phyloP scores from a whole-genome alignment of 345 rosid species.

The Melastoma malabathricum region DNA sequence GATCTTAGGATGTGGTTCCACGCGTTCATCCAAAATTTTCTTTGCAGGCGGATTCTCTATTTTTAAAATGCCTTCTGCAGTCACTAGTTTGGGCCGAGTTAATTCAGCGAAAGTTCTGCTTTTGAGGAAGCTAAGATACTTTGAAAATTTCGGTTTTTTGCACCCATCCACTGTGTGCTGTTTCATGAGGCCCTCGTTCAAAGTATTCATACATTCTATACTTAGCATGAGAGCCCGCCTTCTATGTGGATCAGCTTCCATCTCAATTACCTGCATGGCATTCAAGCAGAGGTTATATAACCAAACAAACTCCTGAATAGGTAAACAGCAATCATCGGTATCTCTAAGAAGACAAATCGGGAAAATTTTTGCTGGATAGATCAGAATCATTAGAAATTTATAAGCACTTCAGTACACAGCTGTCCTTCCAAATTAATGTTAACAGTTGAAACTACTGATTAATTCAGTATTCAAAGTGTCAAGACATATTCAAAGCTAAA shows the following conservation, averaged over 20 bases:
- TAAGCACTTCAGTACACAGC: too few species aligned
- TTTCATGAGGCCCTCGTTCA: constrained; percentile 78
- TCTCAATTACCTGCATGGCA: constrained; percentile 39
- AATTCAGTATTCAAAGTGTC: too few species aligned
- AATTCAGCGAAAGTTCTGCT: constrained; percentile 81
- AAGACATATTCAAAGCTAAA: too few species aligned
- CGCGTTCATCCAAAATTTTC: constrained; percentile 26
- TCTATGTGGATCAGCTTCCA: constrained; percentile 53
- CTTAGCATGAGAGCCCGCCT: constrained; percentile 50
- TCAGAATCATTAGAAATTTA: too few species aligned
- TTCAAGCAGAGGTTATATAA: neutral
- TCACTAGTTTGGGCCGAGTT: constrained; percentile 54
- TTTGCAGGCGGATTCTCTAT: constrained; percentile 15
- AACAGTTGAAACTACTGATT: too few species aligned
- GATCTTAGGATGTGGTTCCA: constrained; percentile 51
- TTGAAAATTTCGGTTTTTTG: constrained; percentile 72
- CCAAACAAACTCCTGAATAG: too few species aligned
- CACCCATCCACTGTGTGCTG: constrained; percentile 73
- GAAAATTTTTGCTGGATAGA: too few species aligned
- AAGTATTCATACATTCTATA: constrained; percentile 72
- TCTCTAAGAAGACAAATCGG: too few species aligned
- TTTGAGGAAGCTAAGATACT: constrained; percentile 82
- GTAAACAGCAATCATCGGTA: too few species aligned
- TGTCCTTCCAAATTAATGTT: too few species aligned
- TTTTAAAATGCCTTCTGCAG: constrained; percentile 18